phyloP scores from a whole-genome alignment of 345 rosid species.

The Aquilaria yunnanensis region DNA sequence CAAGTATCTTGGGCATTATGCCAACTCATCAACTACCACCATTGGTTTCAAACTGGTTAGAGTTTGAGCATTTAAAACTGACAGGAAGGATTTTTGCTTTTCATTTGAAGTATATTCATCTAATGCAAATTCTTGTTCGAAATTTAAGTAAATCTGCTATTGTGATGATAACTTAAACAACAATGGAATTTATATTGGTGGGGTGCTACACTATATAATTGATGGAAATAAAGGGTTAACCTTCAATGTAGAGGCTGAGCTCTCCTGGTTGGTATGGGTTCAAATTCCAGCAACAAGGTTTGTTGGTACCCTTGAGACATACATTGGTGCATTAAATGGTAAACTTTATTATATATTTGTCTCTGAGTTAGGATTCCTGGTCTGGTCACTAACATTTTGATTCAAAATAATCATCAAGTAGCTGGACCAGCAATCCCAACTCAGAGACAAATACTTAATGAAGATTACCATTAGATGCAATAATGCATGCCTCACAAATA shows the following conservation, averaged over 20 bases:
- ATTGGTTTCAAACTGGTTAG: conserved; percentile 26
- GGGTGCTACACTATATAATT: too few relatives aligned
- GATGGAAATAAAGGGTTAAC: too few relatives aligned
- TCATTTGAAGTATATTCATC: conserved; percentile 17
- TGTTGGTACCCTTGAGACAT: conserved; percentile 19
- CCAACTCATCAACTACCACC: neutral
- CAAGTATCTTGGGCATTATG: too few relatives aligned
- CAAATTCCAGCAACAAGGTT: conserved; percentile 24
- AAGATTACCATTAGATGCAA: conserved; percentile 24
- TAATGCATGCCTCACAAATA: conserved; percentile 29
- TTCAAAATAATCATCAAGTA: conserved; percentile 34
- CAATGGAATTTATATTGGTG: neutral
- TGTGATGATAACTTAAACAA: conserved; percentile 21
- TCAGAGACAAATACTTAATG: conserved; percentile 25
- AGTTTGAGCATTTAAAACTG: conserved; percentile 11
- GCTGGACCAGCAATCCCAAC: conserved; percentile 31
- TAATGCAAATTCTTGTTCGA: conserved; percentile 18
- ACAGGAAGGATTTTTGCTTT: neutral
- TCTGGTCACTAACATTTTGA: conserved; percentile 33
- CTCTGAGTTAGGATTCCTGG: conserved; percentile 28
- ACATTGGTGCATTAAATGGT: conserved; percentile 30
- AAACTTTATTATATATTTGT: conserved; percentile 20
- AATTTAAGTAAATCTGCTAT: conserved; percentile 26
- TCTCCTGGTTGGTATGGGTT: conserved; percentile 25
- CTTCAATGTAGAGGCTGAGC: conserved; percentile 18